Evolutionary conservation across 1,139 yeast genomes (phyloP).

Genomic region (Pichia sp.): DNA sequence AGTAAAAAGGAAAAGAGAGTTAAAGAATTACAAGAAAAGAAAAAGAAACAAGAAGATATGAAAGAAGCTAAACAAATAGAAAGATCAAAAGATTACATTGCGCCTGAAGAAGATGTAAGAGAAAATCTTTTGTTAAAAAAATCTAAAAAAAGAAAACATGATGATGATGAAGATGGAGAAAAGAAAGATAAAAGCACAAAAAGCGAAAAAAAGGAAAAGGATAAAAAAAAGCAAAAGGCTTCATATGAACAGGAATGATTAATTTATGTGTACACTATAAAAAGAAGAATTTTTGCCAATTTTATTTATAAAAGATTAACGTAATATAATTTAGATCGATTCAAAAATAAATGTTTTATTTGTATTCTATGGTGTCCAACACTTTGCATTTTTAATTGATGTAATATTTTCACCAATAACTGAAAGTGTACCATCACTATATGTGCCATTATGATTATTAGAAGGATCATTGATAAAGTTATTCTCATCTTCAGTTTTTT

Average conservation of each 20-base stretch:
- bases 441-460: neutral
- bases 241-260: neutral
- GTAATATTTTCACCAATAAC: slow-evolving; percentile 13
- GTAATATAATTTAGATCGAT: too few relatives aligned
- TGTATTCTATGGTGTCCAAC: slow-evolving; percentile 13
- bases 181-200: slow-evolving; percentile 15
- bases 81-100: slow-evolving; percentile 70
- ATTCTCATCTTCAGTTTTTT: neutral
- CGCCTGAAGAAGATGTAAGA: slow-evolving; percentile 62
- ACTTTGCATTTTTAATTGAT: slow-evolving; percentile 12
- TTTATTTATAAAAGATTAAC: too few relatives aligned
- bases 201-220: slow-evolving; percentile 25
- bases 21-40: slow-evolving; percentile 69
- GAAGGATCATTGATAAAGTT: neutral
- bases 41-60: slow-evolving; percentile 68
- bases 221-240: slow-evolving; percentile 20
- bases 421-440: slow-evolving; percentile 10
- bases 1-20: slow-evolving; percentile 75
- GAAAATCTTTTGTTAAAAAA: slow-evolving; percentile 30
- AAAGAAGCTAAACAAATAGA: slow-evolving; percentile 62
- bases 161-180: slow-evolving; percentile 20
- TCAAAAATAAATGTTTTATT: neutral
- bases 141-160: slow-evolving; percentile 24
- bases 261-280: neutral
- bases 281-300: neutral